A percentile compares a stretch with the other conserved stretches of the same genome.
phyloP scores from a whole-genome alignment of 2,329 filamentous ascomycete genomes.

The Keithomyces neogunnii region DNA sequence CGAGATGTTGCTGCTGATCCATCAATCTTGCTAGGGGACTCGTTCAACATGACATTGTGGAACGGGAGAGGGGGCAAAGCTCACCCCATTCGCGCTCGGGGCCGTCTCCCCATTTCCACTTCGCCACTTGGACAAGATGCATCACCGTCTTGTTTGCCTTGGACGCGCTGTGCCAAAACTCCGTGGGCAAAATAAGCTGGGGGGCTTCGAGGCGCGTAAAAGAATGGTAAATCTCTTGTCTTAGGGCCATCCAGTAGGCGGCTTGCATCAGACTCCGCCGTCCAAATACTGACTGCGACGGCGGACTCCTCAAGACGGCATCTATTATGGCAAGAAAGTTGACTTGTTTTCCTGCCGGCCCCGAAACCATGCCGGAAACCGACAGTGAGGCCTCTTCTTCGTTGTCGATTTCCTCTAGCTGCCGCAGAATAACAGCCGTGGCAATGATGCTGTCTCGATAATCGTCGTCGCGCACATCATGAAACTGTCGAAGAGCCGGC shows the following conservation, averaged over 20 bases:
- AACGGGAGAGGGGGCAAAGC: conserved; percentile 3
- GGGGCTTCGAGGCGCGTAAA: conserved; percentile 29
- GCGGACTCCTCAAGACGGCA: conserved; percentile 27
- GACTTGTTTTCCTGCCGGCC: conserved; percentile 13
- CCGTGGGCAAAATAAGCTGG: conserved; percentile 25
- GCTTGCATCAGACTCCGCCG: conserved; percentile 28
- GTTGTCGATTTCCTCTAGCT: conserved; percentile 32
- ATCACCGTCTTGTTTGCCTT: conserved; percentile 31
- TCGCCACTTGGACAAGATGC: conserved; percentile 31
- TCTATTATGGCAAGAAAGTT: conserved; percentile 34
- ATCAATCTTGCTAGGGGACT: conserved; percentile 21
- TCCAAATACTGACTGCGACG: conserved; percentile 26
- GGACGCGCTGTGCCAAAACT: conserved; percentile 25
- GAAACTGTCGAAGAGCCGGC: conserved; percentile 28
- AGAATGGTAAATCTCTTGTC: conserved; percentile 32
- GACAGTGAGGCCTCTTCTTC: conserved; percentile 19
- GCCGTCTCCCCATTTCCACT: conserved; percentile 31
- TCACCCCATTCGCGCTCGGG: conserved; percentile 28
- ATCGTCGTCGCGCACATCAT: conserved; percentile 27
- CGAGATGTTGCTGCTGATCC: conserved; percentile 26
- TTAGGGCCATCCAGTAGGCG: conserved; percentile 32
- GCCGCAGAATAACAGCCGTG: conserved; percentile 30
- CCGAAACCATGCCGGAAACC: neutral
- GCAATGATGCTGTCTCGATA: conserved; percentile 31
- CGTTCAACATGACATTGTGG: neutral